Percentiles rank a stretch among this genome's conserved stretches.
These are phyloP conservation scores for Lepidium sativum DNA, from an alignment of 345 rosid species.

Conservation along the genomic window DNA sequence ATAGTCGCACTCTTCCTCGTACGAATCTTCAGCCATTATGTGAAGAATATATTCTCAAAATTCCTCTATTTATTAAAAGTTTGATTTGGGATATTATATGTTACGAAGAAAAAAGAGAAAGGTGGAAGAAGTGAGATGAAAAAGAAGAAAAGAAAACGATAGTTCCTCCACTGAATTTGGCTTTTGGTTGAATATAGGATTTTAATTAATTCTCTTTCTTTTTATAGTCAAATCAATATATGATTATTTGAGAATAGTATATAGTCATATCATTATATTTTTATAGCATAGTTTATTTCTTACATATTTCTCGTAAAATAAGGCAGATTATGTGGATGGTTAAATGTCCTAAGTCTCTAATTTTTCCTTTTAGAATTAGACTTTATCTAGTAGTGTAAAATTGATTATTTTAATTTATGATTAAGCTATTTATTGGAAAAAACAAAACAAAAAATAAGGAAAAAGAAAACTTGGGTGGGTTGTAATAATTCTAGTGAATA, in stretches of 20 bases:
- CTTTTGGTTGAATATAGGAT: constrained; percentile 16
- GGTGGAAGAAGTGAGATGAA: neutral
- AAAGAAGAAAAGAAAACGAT: constrained; percentile 21
- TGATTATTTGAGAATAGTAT: neutral
- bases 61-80: neutral
- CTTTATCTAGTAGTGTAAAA: no score
- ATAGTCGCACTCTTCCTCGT: constrained; percentile 86
- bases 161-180: constrained; percentile 23
- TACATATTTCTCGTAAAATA: neutral
- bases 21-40: constrained; percentile 34
- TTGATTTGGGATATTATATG: neutral
- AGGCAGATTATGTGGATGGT: no score
- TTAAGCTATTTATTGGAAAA: no score
- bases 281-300: neutral
- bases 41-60: neutral
- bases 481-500: constrained; percentile 3
- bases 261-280: neutral
- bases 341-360: no score
- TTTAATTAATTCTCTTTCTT: neutral
- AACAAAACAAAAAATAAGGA: neutral
- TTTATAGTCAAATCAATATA: constrained; percentile 6
- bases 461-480: neutral
- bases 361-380: no score
- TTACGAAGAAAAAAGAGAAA: constrained; percentile 5
- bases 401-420: no score